Base-by-base conservation (phyloP, 2,329 filamentous ascomycete species). In the Pseudohalonectria lignicola region DNA sequence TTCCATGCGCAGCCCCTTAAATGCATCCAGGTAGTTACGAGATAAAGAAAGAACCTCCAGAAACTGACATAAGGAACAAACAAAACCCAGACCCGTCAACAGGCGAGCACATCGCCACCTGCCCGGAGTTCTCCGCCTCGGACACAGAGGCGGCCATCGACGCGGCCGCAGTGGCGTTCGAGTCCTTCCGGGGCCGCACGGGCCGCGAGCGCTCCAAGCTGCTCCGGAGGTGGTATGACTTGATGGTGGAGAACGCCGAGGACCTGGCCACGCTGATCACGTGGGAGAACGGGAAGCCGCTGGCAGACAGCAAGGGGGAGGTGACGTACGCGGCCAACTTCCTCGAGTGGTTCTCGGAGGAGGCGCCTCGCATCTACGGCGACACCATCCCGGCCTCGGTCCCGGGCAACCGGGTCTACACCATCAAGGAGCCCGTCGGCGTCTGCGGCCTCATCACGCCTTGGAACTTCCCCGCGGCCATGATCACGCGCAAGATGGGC, bases 261-360 rank as follows among this genome's bases (percentile, higher is more conserved):
- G 86, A 94, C 54, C 66, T 94, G 23, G 83, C 85, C 7, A 85
- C 70, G 43, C 69, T 94, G 44, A 87, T 94, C 52, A 92, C 86
- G 29, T 85, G 82, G 78, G 86, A 94, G 65, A 93, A 93, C 48
- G 86, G 86, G 46, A 94, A 94, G 66, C 84, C 86, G 2, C 53
- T 83, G 20, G 75, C 82, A 21, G 83, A 88, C 53, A 79, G 83
- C 26, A 76, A 74, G 53, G 79, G 77, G 28, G 83, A 88, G 61
- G 75, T 79, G 7, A 64, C 67, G 26, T 87, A 87, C 50, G 82
- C 82, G 8, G 77, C 82, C 41, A 76, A 69, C 55, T 88, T 86
- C 57, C 74, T 86, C 43, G 80, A 86, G 59, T 88, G 83, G 83
- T 88, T 87, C 58, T 76, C 74, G 44, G 84, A 86, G 56, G 83